phyloP scores from a whole-genome alignment of 1,139 yeast species.

The Suhomyces atakaporum region DNA sequence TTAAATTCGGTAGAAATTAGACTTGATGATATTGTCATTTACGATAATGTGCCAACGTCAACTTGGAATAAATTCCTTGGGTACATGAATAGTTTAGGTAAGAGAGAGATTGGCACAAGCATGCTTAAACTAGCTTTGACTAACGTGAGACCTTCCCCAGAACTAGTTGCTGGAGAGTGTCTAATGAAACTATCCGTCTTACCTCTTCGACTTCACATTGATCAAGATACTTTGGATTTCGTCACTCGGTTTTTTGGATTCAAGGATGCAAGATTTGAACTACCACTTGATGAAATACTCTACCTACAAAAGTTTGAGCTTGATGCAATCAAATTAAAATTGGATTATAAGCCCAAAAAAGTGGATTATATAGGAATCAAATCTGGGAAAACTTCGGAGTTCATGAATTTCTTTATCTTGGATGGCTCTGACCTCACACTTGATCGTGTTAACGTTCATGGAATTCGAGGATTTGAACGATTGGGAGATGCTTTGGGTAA shows the following conservation, averaged over 20 bases:
- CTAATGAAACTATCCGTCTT: slow-evolving; percentile 56
- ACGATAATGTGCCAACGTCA: slow-evolving; percentile 83
- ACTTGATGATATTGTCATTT: slow-evolving; percentile 58
- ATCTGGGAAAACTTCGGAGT: slow-evolving; percentile 83
- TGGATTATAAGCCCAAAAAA: slow-evolving; percentile 92
- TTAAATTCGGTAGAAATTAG: slow-evolving; percentile 48
- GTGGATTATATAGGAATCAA: slow-evolving; percentile 80
- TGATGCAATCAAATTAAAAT: slow-evolving; percentile 60
- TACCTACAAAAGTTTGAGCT: slow-evolving; percentile 72
- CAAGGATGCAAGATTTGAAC: slow-evolving; percentile 65
- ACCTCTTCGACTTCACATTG: slow-evolving; percentile 82
- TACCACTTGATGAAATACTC: slow-evolving; percentile 59
- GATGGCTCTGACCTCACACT: slow-evolving; percentile 80
- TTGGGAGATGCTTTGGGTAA: slow-evolving; percentile 58
- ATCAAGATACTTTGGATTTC: slow-evolving; percentile 91
- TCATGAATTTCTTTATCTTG: slow-evolving; percentile 82
- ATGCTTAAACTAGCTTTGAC: slow-evolving; percentile 60
- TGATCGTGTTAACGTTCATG: slow-evolving; percentile 65
- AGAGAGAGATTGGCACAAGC: slow-evolving; percentile 66
- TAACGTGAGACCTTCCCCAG: slow-evolving; percentile 66
- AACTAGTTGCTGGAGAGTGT: slow-evolving; percentile 70
- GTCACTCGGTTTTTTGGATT: slow-evolving; percentile 78
- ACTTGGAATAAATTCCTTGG: slow-evolving; percentile 89
- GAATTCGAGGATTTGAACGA: slow-evolving; percentile 70
- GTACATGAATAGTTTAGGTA: slow-evolving; percentile 66